Evolutionary conservation across 257 asterid genomes (phyloP).

Genomic region (Cynanchum wilfordii): DNA sequence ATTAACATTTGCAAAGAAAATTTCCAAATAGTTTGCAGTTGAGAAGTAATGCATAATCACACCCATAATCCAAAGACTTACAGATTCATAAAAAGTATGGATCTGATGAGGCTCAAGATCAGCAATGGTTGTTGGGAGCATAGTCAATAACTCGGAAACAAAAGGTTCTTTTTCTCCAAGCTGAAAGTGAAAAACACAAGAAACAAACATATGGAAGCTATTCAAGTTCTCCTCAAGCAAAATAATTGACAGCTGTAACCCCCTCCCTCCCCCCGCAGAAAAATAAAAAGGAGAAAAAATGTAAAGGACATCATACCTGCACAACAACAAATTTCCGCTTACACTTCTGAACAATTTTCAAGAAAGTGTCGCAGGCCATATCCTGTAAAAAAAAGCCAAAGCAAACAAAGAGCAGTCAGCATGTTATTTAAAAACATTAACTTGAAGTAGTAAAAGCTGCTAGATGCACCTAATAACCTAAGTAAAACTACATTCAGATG

Average conservation of each 20-base stretch:
- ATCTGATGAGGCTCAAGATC: slow-evolving; percentile 98
- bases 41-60: background rate
- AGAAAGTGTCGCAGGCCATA: slow-evolving; percentile 98
- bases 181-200: slow-evolving; percentile 37
- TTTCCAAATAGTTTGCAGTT: background rate
- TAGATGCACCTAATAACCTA: background rate
- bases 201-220: slow-evolving; percentile 6
- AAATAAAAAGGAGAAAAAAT: background rate
- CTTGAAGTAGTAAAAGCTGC: background rate
- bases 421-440: background rate
- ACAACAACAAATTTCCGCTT: slow-evolving; percentile 84
- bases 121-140: slow-evolving; percentile 74
- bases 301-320: slow-evolving; percentile 47
- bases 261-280: too few relatives aligned
- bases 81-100: slow-evolving; percentile 95
- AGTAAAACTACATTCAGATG: background rate
- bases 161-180: slow-evolving; percentile 95
- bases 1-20: background rate
- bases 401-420: background rate
- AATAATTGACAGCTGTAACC: background rate
- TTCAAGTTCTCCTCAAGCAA: background rate
- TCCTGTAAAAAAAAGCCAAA: slow-evolving; percentile 43
- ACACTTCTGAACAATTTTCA: slow-evolving; percentile 99
- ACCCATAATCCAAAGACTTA: slow-evolving; percentile 27
- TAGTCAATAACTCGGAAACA: slow-evolving; percentile 84